A percentile compares a stretch with the other conserved stretches of the same genome.
Evolutionary conservation across 1,284 basidiomycete genomes (phyloP).

Genomic region (Peniophora sp.): DNA sequence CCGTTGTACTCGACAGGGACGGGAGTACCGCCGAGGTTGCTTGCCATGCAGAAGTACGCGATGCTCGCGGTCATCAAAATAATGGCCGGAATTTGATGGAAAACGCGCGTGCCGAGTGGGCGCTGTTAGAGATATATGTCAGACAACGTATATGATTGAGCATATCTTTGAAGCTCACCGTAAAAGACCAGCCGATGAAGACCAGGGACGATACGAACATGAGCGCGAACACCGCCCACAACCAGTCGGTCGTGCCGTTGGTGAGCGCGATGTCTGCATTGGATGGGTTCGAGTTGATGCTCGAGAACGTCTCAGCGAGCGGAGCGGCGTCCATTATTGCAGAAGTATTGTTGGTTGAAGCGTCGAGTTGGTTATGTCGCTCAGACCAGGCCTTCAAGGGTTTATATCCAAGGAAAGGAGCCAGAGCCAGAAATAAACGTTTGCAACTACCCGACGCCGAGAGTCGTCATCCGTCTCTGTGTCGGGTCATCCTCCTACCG

Average conservation of each 20-base stretch:
- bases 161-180: constrained; percentile 13
- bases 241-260: constrained; percentile 37
- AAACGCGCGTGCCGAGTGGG: constrained; percentile 33
- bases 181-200: constrained; percentile 30
- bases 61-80: constrained; percentile 35
- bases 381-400: neutral
- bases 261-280: constrained; percentile 31
- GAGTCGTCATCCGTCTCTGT: neutral
- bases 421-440: neutral
- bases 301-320: constrained; percentile 18
- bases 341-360: no score
- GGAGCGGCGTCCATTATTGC: neutral
- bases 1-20: constrained; percentile 32
- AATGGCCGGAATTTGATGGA: constrained; percentile 42
- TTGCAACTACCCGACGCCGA: neutral
- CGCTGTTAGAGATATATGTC: constrained; percentile 6
- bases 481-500: neutral
- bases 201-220: constrained; percentile 32
- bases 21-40: constrained; percentile 47
- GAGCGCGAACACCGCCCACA: constrained; percentile 48
- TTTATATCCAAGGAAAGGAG: neutral
- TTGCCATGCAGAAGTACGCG: constrained; percentile 53
- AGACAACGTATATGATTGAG: constrained; percentile 4
- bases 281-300: constrained; percentile 23
- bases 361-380: no score